Percentiles rank a stretch among this genome's conserved stretches.
These are phyloP conservation scores for Hippophae gyantsensis DNA, from an alignment of 306 rosid species.

Conservation along the genomic window DNA sequence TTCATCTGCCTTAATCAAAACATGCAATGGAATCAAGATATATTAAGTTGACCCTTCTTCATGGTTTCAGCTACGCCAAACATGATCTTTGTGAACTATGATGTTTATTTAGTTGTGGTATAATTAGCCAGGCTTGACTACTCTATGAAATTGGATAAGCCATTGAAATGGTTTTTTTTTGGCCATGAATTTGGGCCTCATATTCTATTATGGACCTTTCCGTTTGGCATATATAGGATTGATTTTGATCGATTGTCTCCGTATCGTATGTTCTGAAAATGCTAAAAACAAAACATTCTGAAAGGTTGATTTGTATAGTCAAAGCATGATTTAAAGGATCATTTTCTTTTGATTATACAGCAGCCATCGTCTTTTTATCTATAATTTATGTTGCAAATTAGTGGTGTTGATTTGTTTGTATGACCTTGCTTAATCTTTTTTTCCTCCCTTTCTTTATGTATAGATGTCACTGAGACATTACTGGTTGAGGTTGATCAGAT, in stretches of 20 bases:
- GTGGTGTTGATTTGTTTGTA: neutral
- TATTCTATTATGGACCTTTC: no score
- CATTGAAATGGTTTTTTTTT: no score
- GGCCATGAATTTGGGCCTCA: no score
- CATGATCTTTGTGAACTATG: neutral
- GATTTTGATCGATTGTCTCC: no score
- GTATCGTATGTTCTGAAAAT: no score
- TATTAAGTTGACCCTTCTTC: neutral
- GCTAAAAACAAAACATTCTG: no score
- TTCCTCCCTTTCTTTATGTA: constrained; percentile 8
- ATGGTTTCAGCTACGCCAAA: neutral
- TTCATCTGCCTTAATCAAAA: no score
- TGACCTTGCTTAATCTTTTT: constrained; percentile 12
- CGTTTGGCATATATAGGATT: no score
- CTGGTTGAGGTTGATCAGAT: constrained; percentile 92
- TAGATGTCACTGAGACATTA: constrained; percentile 87
- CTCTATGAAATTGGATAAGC: neutral
- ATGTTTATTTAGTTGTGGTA: neutral
- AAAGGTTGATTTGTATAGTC: no score
- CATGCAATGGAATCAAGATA: neutral
- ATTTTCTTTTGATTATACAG: no score
- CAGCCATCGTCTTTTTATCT: neutral
- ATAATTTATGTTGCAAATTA: neutral
- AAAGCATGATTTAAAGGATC: no score
- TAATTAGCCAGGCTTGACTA: neutral